A percentile compares a stretch with the other conserved stretches of the same genome.
phyloP scores from a whole-genome alignment of 441 rosid species.

The Theobroma grandiflorum region DNA sequence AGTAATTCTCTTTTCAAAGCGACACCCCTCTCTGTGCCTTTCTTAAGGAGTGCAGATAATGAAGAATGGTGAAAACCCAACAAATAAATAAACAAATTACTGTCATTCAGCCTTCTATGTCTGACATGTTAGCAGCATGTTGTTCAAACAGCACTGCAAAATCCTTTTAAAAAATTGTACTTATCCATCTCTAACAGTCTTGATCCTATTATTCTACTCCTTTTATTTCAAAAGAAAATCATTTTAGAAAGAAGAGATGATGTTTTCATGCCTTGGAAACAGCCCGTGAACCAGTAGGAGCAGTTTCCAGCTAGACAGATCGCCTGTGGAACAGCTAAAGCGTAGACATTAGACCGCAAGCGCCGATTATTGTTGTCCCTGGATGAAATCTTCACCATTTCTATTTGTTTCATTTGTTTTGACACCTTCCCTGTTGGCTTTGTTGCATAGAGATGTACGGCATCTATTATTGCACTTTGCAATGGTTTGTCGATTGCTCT shows the following conservation, averaged over 20 bases:
- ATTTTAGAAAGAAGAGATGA: background rate
- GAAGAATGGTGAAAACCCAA: background rate
- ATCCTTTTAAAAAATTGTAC: background rate
- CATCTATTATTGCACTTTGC: background rate
- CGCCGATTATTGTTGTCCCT: background rate
- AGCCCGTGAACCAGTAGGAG: background rate
- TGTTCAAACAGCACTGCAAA: background rate
- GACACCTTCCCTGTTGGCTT: background rate
- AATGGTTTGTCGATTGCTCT: background rate
- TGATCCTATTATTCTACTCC: no score
- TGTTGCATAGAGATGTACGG: background rate
- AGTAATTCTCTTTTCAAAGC: background rate
- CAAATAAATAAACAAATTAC: no score
- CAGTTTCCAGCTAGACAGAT: slow-evolving; percentile 3
- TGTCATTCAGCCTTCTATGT: background rate
- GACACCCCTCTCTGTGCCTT: background rate
- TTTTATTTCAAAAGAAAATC: no score
- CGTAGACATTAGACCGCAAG: background rate
- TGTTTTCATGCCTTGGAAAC: background rate
- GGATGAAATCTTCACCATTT: background rate
- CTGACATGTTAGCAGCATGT: background rate
- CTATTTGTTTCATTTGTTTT: background rate
- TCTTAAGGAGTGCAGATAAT: background rate
- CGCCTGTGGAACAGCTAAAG: background rate
- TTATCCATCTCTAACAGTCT: no score